These are phyloP conservation scores for Pyrus pyrifolia DNA, from an alignment of 306 rosid genomes.

Conservation along the genomic window DNA sequence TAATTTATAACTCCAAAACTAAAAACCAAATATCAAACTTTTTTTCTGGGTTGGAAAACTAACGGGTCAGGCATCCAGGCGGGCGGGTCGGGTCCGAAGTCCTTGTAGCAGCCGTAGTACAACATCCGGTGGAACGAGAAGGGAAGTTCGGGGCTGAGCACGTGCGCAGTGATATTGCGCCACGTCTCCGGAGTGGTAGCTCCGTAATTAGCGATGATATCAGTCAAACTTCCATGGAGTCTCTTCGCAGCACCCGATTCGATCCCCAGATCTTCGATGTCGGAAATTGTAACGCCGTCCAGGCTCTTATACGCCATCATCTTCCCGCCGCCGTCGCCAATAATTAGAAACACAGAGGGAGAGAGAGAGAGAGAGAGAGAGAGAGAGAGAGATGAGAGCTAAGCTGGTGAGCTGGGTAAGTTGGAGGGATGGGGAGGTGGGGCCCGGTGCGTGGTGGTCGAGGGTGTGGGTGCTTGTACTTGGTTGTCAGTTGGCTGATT, in stretches of 20 bases:
- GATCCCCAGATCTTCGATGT: constrained; percentile 60
- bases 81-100: constrained; percentile 79
- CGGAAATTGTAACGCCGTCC: constrained; percentile 39
- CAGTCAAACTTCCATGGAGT: constrained; percentile 42
- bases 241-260: constrained; percentile 25
- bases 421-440: neutral
- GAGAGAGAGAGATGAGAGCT: neutral
- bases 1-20: neutral
- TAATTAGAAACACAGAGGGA: neutral
- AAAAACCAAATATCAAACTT: neutral
- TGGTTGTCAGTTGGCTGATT: too few relatives aligned
- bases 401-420: neutral
- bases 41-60: neutral
- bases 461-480: too few relatives aligned
- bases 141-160: constrained; percentile 69
- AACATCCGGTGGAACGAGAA: constrained; percentile 83
- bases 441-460: too few relatives aligned
- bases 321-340: neutral
- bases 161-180: constrained; percentile 41
- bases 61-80: constrained; percentile 88
- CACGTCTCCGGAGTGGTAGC: constrained; percentile 59
- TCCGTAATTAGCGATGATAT: constrained; percentile 39
- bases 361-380: too few relatives aligned
- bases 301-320: constrained; percentile 48
- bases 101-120: constrained; percentile 57